Evolutionary conservation across 495 filamentous ascomycete species (phyloP), one percentile per base, ranked within the genome.

Genomic region (Penicillium odoratum): DNA sequence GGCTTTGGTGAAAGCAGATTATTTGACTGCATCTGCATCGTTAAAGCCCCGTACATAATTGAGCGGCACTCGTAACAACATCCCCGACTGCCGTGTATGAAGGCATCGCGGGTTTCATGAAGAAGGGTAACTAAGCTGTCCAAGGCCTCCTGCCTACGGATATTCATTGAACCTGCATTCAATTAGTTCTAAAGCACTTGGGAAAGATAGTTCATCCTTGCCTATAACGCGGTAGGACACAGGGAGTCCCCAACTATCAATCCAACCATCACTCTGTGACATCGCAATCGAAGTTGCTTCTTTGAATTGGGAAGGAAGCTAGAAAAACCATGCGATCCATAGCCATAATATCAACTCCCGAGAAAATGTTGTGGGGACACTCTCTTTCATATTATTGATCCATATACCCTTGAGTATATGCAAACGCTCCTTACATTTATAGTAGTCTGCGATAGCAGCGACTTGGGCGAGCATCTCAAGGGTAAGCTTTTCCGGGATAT

Each of bases 371-470:
- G 33, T 42, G 21, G 65, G 65, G 45, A 67, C 53, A 1, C n/a
- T 44, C 10, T 59, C 16, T 26, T 64, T 56, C 40, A 76, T 26
- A 25, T 57, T 40, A 0, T 58, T 49, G 18, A 75, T 73, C 81
- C 83, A 86, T 7, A 67, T 66, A 7, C 78, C 72, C 16, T 69
- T 67, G 45, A 74, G 77, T 3, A 79, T 44, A 49, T 68, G 60
- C 2, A 83, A 54, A 2, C 64, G 72, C 15, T 81, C 78, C 13
- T 66, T 65, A 55, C 80, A 77, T 36, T 75, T 61, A 53, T 84
- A 81, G 48, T 75, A 77, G 59, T 85, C 80, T 16, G 80, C 74
- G 28, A 85, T 60, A 5, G 78, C 67, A 26, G 78, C 73, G 45
- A 85, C 66, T 55, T 81, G 72, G 2, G 76, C 74, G 6, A 85